A percentile compares a stretch with the other conserved stretches of the same genome.
These are phyloP conservation scores for Jatropha multifida DNA, from an alignment of 441 rosid genomes.

Conservation along the genomic window DNA sequence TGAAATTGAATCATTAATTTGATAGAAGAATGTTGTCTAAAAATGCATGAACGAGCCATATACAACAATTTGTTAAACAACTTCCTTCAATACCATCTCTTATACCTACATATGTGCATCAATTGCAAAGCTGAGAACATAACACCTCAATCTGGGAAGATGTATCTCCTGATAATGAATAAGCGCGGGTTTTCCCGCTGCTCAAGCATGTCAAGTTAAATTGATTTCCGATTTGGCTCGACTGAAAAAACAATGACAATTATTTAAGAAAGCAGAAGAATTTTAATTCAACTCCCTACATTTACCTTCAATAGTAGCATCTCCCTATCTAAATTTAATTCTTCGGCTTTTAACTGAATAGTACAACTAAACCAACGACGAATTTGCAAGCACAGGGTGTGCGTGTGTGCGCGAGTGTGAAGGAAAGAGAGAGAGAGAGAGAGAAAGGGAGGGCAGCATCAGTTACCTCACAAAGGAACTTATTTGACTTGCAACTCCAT, in stretches of 20 bases:
- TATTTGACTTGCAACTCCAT: conserved; percentile 70
- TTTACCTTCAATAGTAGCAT: neutral
- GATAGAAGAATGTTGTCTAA: too few relatives aligned
- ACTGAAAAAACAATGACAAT: conserved; percentile 41
- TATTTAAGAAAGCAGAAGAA: neutral
- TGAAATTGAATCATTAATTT: neutral
- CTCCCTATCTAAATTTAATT: neutral
- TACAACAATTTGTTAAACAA: conserved; percentile 6
- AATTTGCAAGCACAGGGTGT: conserved; percentile 3
- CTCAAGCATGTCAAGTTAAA: conserved; percentile 63
- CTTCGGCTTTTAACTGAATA: neutral
- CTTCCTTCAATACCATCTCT: conserved; percentile 5
- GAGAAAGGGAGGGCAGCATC: neutral
- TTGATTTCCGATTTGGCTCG: conserved; percentile 43
- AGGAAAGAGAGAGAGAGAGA: neutral
- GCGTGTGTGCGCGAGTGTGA: too few relatives aligned
- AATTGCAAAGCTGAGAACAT: conserved; percentile 64
- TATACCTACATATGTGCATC: conserved; percentile 14
- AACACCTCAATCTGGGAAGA: conserved; percentile 39
- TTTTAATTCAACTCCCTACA: neutral
- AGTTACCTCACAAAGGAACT: conserved; percentile 62
- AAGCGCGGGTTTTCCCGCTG: conserved; percentile 45
- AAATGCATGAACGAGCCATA: conserved; percentile 4
- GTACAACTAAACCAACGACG: neutral
- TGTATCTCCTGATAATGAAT: conserved; percentile 26